phyloP scores from a whole-genome alignment of 176 grass and related monocot species.

The Triticum monococcum region DNA sequence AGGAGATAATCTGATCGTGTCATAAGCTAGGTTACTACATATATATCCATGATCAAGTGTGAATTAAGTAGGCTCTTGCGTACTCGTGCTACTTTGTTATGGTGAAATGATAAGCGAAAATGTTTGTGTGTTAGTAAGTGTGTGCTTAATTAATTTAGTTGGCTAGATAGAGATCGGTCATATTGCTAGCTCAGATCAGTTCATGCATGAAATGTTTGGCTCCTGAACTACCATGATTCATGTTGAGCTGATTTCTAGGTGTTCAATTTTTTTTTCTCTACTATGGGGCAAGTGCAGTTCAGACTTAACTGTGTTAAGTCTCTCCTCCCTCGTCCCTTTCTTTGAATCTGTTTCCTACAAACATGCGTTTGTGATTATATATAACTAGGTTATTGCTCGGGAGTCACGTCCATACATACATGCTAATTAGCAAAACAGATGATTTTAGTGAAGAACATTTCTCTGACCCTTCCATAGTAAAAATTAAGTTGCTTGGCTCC shows the following conservation, averaged over 20 bases:
- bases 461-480: neutral
- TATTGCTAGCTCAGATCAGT: neutral
- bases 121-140: neutral
- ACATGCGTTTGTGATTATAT: slow-evolving; percentile 6
- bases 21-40: neutral
- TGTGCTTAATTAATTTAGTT: neutral
- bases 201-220: slow-evolving; percentile 1
- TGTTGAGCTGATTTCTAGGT: neutral
- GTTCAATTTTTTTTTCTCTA: neutral
- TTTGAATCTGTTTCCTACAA: slow-evolving; percentile 16
- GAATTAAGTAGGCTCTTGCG: neutral
- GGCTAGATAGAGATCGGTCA: neutral
- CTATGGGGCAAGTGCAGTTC: neutral
- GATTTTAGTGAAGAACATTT: neutral
- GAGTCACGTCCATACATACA: neutral
- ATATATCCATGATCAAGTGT: neutral
- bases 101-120: neutral
- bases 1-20: neutral
- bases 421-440: neutral
- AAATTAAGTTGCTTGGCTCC: neutral
- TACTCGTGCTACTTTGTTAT: too few relatives aligned
- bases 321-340: neutral
- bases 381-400: neutral
- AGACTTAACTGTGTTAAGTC: neutral
- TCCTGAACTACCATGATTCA: neutral